Conservation (phyloP, 257 asterid genomes). For the Pogostemon cablin region DNA sequence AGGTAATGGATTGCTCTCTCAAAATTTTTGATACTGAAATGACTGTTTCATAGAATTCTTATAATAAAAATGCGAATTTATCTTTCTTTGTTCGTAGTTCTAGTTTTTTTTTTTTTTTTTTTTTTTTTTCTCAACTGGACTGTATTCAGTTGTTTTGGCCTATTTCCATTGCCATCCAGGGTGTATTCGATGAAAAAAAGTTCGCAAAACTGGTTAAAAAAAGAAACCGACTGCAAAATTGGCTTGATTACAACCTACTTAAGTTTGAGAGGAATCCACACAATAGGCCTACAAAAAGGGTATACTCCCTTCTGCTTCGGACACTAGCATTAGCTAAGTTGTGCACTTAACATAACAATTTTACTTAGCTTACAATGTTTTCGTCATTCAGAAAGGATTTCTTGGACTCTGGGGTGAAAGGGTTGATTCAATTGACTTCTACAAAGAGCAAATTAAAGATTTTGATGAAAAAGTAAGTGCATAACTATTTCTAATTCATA, state of each 20-base stretch:
- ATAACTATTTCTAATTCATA: conserved; percentile 19
- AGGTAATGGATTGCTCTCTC: conserved; percentile 53
- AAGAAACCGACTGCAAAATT: conserved; percentile 69
- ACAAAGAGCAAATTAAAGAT: conserved; percentile 59
- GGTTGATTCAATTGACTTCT: conserved; percentile 78
- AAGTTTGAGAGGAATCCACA: conserved; percentile 77
- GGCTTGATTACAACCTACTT: conserved; percentile 87
- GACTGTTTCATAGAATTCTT: not conserved
- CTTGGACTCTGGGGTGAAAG: conserved; percentile 86
- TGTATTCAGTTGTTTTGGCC: conserved; percentile 8
- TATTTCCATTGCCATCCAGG: conserved; percentile 45
- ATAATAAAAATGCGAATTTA: not conserved
- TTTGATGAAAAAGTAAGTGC: conserved; percentile 64
- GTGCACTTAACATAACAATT: not conserved
- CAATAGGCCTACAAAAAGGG: conserved; percentile 78
- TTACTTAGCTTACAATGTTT: conserved; percentile 25
- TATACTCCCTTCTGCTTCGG: conserved; percentile 30
- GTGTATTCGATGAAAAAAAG: conserved; percentile 78
- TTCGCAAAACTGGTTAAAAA: conserved; percentile 68
- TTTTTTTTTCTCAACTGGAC: not conserved
- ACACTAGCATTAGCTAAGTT: not conserved
- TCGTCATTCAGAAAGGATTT: conserved; percentile 73
- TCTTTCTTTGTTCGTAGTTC: not conserved
- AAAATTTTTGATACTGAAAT: not conserved
- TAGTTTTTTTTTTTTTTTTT: too few species aligned